These are phyloP conservation scores for Rhynchosporium secalis DNA, from an alignment of 2,329 filamentous ascomycete species.

Conservation along the genomic window DNA sequence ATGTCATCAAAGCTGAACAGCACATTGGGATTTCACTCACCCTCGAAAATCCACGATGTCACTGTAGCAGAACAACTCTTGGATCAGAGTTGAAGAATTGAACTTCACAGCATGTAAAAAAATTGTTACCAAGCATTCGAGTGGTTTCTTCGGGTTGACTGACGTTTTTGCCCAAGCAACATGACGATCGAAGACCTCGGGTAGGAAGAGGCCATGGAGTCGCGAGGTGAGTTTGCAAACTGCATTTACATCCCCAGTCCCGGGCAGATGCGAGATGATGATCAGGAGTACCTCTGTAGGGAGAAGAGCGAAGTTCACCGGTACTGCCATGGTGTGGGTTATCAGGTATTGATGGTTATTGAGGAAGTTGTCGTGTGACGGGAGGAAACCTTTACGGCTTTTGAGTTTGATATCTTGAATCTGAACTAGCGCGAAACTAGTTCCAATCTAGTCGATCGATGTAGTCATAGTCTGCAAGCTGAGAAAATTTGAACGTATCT, in stretches of 20 bases:
- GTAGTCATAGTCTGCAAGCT: not conserved
- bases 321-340: not conserved
- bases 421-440: conserved; percentile 3
- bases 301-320: conserved; percentile 1
- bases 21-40: not conserved
- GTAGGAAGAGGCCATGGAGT: conserved; percentile 3
- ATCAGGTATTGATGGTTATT: not conserved
- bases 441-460: not conserved
- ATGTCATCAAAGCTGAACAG: no score
- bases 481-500: not conserved
- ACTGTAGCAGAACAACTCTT: not conserved
- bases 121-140: not conserved
- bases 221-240: conserved; percentile 7
- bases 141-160: not conserved
- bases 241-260: conserved; percentile 4
- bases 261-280: not conserved
- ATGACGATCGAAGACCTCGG: conserved; percentile 4
- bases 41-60: conserved; percentile 8
- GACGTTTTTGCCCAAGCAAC: not conserved
- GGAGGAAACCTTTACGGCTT: no score
- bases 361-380: not conserved
- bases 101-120: conserved; percentile 6
- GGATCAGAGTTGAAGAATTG: conserved; percentile 9
- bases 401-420: not conserved
- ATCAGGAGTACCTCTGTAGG: conserved; percentile 11